These are phyloP conservation scores for Hygrophorus russula DNA, from an alignment of 768 basidiomycete genomes.

Conservation along the genomic window DNA sequence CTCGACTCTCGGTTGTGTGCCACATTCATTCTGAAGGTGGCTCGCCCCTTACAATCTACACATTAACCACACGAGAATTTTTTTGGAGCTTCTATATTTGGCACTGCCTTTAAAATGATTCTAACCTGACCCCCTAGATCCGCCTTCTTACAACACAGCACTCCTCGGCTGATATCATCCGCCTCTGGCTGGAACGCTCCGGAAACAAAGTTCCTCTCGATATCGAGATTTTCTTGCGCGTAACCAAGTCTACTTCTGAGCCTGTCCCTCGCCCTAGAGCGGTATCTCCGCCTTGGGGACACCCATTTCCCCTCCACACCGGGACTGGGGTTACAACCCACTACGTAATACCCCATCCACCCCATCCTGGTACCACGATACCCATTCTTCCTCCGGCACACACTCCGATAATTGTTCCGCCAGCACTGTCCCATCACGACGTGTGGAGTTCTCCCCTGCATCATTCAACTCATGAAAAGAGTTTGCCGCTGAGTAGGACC, in stretches of 20 bases:
- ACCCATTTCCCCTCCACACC: conserved; percentile 19
- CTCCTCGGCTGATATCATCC: conserved; percentile 66
- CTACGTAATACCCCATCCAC: conserved; percentile 26
- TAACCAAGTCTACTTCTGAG: conserved; percentile 21
- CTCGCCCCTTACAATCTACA: too few species aligned
- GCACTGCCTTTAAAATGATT: too few species aligned
- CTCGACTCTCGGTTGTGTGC: too few species aligned
- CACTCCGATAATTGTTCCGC: conserved; percentile 36
- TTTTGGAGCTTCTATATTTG: too few species aligned
- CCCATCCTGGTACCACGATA: conserved; percentile 16
- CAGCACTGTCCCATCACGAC: conserved; percentile 29
- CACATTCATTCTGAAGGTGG: too few species aligned
- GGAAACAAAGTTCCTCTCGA: conserved; percentile 61
- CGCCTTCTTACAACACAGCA: conserved; percentile 61
- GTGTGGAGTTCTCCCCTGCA: conserved; percentile 24
- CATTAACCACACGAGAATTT: too few species aligned
- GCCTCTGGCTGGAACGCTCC: conserved; percentile 76
- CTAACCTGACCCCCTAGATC: conserved; percentile 30
- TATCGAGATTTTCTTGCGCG: conserved; percentile 68
- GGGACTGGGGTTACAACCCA: conserved; percentile 16
- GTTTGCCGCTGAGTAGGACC: conserved; percentile 22
- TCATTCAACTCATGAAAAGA: conserved; percentile 14
- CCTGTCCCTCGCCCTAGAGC: conserved; percentile 17
- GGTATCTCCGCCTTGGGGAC: conserved; percentile 24
- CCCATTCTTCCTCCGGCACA: conserved; percentile 24